Base-by-base conservation (phyloP, 768 basidiomycete genomes). In the Sarcodon aspratus region DNA sequence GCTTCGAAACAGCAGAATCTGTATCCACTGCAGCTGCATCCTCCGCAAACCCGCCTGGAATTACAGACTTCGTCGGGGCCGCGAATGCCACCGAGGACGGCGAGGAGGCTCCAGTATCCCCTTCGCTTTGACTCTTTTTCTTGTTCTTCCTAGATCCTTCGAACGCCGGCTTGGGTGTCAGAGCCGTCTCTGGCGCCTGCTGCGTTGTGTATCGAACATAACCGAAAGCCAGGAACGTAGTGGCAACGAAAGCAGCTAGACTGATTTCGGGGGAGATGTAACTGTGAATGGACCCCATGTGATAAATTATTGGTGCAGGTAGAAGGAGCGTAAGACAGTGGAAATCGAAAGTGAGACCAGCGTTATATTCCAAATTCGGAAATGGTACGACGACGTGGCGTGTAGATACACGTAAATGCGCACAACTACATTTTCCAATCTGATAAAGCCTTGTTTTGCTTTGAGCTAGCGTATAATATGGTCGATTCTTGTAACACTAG, bases 11-110 rank as follows among this genome's bases (percentile, higher is more conserved):
- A 45, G 40, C 15, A 36, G 48, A 6, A 46, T 33, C 10, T 42
- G 27, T 27, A 13, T 8, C 40, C 40, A 15, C 36, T 12, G 50
- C 55, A 33, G 54, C 38, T 1, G 48, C 45, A 9, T 44, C 36
- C 6, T 55, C 44, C 44, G 72, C 70, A 56, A 78, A 73, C 37
- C 63, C 64, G 5, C 76, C 76, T 5, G 77, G 75, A 17, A 78
- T 61, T 46, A 64, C 64, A 46, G 62, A 61, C 56, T 55, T 51
- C 3, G 50, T 52, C 33, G 50, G 50, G 11, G 38, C 18, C 21
- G 52, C 15, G 27, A 31, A 35, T 18, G 40, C 37, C 37, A 48
- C 45, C 42, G 52, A 45, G 36, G 42, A 47, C 18, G 48, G 33
- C 33, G 49, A 7, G 33, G 21, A 27, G 21, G 21, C 21, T 27